These are phyloP conservation scores for Aphanocladium album DNA, from an alignment of 2,329 filamentous ascomycete genomes.

Conservation along the genomic window DNA sequence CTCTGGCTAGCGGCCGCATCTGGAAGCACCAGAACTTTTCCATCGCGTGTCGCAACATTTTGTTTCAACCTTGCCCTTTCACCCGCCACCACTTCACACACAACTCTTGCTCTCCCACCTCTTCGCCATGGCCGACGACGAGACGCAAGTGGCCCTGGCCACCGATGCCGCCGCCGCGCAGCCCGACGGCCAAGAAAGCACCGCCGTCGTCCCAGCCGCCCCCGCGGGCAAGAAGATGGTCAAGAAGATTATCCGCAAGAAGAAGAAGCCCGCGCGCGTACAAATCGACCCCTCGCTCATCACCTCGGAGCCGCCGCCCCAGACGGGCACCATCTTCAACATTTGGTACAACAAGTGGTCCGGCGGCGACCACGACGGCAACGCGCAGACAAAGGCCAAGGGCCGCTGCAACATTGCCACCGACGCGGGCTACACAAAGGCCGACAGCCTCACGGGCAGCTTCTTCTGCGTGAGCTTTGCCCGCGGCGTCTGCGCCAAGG, in stretches of 20 bases:
- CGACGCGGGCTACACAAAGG: conserved; percentile 74
- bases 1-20: background rate
- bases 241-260: conserved; percentile 89
- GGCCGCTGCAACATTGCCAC: conserved; percentile 81
- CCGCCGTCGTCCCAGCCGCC: conserved; percentile 40
- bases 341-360: conserved; percentile 99
- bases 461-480: conserved; percentile 95
- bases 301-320: conserved; percentile 78
- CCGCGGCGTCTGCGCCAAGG: conserved; percentile 75
- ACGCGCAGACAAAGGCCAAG: conserved; percentile 75
- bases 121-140: conserved; percentile 28
- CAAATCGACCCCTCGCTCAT: conserved; percentile 84
- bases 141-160: conserved; percentile 23
- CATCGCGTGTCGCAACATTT: background rate
- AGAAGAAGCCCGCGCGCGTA: conserved; percentile 80
- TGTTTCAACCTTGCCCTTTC: background rate
- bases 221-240: conserved; percentile 55
- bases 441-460: conserved; percentile 69
- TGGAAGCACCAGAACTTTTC: background rate
- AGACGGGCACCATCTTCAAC: conserved; percentile 95
- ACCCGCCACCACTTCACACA: background rate
- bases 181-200: conserved; percentile 31
- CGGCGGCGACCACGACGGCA: conserved; percentile 90
- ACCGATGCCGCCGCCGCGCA: conserved; percentile 22
- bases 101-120: background rate